Evolutionary conservation across 768 basidiomycete species (phyloP), one percentile per base, ranked within the genome.

Genomic region (Tulasnella sp.): DNA sequence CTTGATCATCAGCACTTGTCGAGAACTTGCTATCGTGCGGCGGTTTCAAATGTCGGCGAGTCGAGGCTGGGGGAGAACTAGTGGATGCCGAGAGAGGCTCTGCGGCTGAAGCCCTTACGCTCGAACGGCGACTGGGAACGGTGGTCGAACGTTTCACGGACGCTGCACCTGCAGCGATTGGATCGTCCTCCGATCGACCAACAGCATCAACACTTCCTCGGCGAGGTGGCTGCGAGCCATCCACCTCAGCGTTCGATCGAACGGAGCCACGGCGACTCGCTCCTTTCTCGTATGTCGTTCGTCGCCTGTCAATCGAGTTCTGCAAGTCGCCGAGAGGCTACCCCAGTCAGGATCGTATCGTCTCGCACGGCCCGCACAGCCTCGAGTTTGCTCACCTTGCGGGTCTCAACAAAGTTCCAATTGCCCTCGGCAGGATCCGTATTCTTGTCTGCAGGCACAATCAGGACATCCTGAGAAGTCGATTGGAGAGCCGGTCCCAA

Each of bases 361-460:
- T 40, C 52, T 42, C 16, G 38, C 31, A 40, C 36, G 38, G 21
- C n/a, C n/a, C n/a, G 14, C 19, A n/a, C 19, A 27, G 27, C 18
- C 34, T n/a, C 16, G 36, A 38, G 5, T n/a, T 0, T 74, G 73
- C 75, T 48, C 62, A 77, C 76, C 76, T 77, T 77, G 12, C 39
- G 34, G 9, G 76, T 52, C 56, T 81, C 81, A 31, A 81, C 81
- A 36, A 81, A 46, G 71, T 77, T 80, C 81, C 81, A 81, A 19
- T 75, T 75, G 14, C 76, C 79, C 74, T 75, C 78, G 58, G 80
- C 56, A 21, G 79, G 71, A 38, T 80, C 81, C 19, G 80, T 75
- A n/a, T 58, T 73, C 58, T 77, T 80, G 6, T 62, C 56, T 34
- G 80, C 44, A n/a, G 80, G 80, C 48, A 77, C 74, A 12, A 80